Evolutionary conservation across 371 early-diverging fungal species (phyloP), one percentile per base, ranked within the genome.

Genomic region (Lichtheimia corymbifera): DNA sequence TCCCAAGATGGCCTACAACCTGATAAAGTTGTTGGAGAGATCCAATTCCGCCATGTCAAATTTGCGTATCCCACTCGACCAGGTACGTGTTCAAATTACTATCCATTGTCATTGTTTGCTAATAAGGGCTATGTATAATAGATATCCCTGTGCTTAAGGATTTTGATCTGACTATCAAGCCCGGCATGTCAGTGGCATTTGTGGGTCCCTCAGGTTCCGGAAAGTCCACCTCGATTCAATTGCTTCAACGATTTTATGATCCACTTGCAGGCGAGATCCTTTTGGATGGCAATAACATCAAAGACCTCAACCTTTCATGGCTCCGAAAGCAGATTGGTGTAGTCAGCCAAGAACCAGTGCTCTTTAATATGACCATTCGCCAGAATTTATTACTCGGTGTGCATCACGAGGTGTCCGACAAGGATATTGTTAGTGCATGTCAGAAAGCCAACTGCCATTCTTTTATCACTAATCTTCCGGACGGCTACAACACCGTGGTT

Each of bases 31-130:
- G 50, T 67, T 28, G 85, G 86, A 5, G 40, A 62, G 5, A 67
- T 97, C 44, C 88, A 90, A 63, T 84, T 94, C 59, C 65, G 65
- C 27, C 67, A 87, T 63, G 84, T 97, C 15, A 59, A 75, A 7
- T 93, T 93, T 76, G 67, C 77, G 44, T 93, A 96, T 69, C 95
- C 95, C 4, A 82, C 85, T 28, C 83, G 94, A 1, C 83, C 83
- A 2, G 55, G 35, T 35, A 28, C 4, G 4, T 45, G 15, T 13
- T 43, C 44, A 14, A 43, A 45, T 45, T n/a, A 45, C 13, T 3
- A n/a, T 18, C 4, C 11, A n/a, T n/a, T 45, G 45, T 3, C 5
- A 15, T 43, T 0, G 0, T n/a, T 5, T 75, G 43, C 58, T 89
- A 52, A 88, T 81, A 62, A 68, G 28, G 4, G 4, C 28, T 5